Evolutionary conservation across 2,329 filamentous ascomycete species (phyloP), one percentile per base, ranked within the genome.

Genomic region (Pseudocercospora pini-densiflorae): DNA sequence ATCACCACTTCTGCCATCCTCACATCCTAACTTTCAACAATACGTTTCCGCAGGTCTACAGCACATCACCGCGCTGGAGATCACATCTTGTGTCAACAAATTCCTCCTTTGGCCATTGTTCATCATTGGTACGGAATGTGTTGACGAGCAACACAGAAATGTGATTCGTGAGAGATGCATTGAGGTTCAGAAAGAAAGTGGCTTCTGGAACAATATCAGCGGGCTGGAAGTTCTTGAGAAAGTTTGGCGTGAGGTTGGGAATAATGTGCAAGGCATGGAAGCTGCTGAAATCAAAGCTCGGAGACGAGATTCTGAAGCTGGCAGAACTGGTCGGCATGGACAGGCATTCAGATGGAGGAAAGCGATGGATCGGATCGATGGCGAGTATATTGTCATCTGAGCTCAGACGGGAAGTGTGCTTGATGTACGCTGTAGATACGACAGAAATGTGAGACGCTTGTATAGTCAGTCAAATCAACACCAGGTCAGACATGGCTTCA

Each of bases 61-160:
- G 79, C 94, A 96, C 79, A 92, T 95, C 64, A 90, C 89, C 6
- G 90, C 89, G 61, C 88, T 97, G 43, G 89, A 92, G 68, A 86
- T 89, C 2, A 90, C 86, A 47, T 89, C 87, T 73, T 86, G 85
- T 57, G 89, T 90, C 43, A 91, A 97, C 79, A 96, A 97, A 76
- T 97, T 97, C 77, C 82, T 97, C 9, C 87, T 97, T 8, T 97
- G 94, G 94, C 94, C 94, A 2, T 85, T 97, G 2, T 97, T 97
- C 77, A 90, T 97, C 61, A 89, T 91, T 0, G 94, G 94, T 21
- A 93, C 92, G 23, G 94, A 97, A 81, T 97, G 93, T 74, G 90
- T 95, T 69, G 90, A 92, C 71, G 88, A 92, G 74, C 83, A 89
- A 59, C 92, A 97, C 75, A 91, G 94, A 69, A 87, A 88, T 64